A percentile compares a stretch with the other conserved stretches of the same genome.
Evolutionary conservation across 306 rosid genomes (phyloP).

Genomic region (Cicer yamashitae): DNA sequence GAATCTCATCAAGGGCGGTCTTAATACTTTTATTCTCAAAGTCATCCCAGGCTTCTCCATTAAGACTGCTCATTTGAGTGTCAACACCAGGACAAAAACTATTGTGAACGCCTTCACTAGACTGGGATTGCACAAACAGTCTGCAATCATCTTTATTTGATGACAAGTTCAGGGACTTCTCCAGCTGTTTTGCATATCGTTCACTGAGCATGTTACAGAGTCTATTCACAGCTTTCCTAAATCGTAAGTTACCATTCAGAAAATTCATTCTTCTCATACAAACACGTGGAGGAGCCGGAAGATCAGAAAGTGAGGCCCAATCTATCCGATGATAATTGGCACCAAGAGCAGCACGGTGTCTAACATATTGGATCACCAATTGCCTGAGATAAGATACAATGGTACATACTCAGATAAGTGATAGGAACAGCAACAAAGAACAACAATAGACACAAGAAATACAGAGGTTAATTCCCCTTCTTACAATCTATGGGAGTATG

Average conservation of each 20-base stretch:
- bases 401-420: slow-evolving; percentile 34
- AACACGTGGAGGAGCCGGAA: slow-evolving; percentile 75
- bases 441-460: not conserved
- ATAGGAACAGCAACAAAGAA: not conserved
- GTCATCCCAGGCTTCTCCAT: slow-evolving; percentile 83
- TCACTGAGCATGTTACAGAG: slow-evolving; percentile 83
- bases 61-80: slow-evolving; percentile 46
- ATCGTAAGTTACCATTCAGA: slow-evolving; percentile 59
- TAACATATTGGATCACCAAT: slow-evolving; percentile 82
- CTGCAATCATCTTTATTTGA: slow-evolving; percentile 55
- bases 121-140: slow-evolving; percentile 50
- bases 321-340: slow-evolving; percentile 69
- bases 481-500: not conserved
- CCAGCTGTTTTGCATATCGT: slow-evolving; percentile 68
- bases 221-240: slow-evolving; percentile 76
- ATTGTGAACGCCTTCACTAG: slow-evolving; percentile 43
- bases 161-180: slow-evolving; percentile 54
- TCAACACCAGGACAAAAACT: slow-evolving; percentile 41
- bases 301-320: slow-evolving; percentile 75
- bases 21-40: slow-evolving; percentile 65
- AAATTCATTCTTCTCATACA: slow-evolving; percentile 78
- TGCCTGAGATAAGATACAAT: slow-evolving; percentile 61
- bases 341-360: slow-evolving; percentile 81
- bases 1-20: slow-evolving; percentile 76
- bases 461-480: slow-evolving; percentile 12